Base-by-base conservation (phyloP, 208 protist species). In the Wallacemonas sp. region DNA sequence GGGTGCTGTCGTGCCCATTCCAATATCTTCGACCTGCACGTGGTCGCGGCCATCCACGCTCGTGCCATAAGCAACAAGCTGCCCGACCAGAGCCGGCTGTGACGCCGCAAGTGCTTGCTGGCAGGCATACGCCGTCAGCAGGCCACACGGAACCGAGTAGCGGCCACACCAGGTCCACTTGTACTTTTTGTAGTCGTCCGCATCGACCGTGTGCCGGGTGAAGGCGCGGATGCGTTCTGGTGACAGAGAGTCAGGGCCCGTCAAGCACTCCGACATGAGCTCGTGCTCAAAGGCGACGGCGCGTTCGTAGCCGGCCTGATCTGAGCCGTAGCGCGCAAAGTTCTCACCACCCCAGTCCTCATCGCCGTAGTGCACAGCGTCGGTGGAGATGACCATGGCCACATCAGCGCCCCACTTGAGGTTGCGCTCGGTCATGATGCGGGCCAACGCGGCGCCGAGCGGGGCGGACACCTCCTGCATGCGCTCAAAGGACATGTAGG, bases 161-260 rank as follows among this genome's bases (percentile, higher is more conserved):
- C 64, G 57, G 12, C 64, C 58, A 21, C 71, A 76, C 58, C 71
- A 56, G 38, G 64, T 71, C 71, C 71, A 67, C 65, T 76, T 76
- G 64, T 71, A 71, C 64, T 67, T 55, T 24, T 34, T 56, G 52
- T 56, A 76, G 58, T 76, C 64, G 43, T 64, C 41, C 46, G 30
- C 47, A 26, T 43, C 62, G 58, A 70, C 38, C 23, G 70, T 76
- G 57, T 70, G 68, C 24, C 68, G 36, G 16, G 49, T 63, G 41
- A 70, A 70, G 12, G 61, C 41, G 32, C 54, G 27, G 47, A 76
- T 56, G 19, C 55, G 44, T 21, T 2, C 33, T 8, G 39, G n/a
- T 5, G 26, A 55, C 23, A 76, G 47, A 8, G 29, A 8, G 21
- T 5, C 27, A 14, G 48, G 48, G 17, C 70, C 70, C 14, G 33